A percentile compares a stretch with the other conserved stretches of the same genome.
These are phyloP conservation scores for Rhododendron henanense DNA, from an alignment of 148 eudicot genomes.

Conservation along the genomic window DNA sequence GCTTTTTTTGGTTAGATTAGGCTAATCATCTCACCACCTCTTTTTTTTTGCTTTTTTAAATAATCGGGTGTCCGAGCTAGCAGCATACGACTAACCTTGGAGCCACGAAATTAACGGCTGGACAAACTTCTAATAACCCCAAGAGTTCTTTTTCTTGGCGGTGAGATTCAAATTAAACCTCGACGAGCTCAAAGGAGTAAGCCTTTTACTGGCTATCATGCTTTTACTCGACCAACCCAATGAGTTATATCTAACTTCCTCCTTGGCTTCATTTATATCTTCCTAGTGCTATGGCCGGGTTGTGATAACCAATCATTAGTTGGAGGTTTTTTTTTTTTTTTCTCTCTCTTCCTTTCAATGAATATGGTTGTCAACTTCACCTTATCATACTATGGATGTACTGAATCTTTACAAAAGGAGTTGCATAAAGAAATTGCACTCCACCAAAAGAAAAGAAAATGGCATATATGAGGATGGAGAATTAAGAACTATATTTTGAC, in stretches of 20 bases:
- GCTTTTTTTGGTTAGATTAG: constrained; percentile 4
- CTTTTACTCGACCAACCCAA: not conserved
- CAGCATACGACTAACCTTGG: not conserved
- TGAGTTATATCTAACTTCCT: not conserved
- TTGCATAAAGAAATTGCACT: not conserved
- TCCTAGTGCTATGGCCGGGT: not conserved
- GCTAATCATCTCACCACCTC: constrained; percentile 17
- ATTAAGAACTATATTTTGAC: not conserved
- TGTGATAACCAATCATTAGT: not conserved
- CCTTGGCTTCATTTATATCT: not conserved
- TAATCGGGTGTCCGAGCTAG: not conserved
- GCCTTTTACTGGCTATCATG: not conserved
- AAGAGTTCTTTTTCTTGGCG: not conserved
- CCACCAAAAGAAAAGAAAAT: not conserved
- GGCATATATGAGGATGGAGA: not conserved
- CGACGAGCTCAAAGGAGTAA: not conserved
- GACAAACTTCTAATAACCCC: not conserved
- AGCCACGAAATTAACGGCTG: not conserved
- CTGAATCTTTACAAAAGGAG: not conserved
- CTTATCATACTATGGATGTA: not conserved
- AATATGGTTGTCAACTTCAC: constrained; percentile 8
- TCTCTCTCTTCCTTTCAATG: not conserved
- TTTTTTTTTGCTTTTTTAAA: not conserved
- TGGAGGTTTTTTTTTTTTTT: not conserved
- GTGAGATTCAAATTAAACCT: not conserved